A percentile compares a stretch with the other conserved stretches of the same genome.
These are phyloP conservation scores for Prunus kanzakura DNA, from an alignment of 306 rosid species.

Conservation along the genomic window DNA sequence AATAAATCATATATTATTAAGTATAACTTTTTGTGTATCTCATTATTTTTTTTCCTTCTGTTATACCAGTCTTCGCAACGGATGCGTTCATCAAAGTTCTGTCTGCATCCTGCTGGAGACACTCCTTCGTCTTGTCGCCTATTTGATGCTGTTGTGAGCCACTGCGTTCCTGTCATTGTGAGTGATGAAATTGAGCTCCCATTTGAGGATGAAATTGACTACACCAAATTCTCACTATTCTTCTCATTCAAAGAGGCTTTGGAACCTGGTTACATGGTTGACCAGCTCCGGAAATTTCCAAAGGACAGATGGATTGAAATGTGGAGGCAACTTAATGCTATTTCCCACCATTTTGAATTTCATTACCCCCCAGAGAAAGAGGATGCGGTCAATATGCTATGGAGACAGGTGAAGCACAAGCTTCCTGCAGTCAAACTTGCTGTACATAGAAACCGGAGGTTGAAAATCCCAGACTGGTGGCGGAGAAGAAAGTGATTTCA, in stretches of 20 bases:
- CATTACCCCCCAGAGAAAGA: conserved; percentile 77
- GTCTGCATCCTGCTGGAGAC: conserved; percentile 96
- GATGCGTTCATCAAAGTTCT: conserved; percentile 90
- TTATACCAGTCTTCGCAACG: conserved; percentile 71
- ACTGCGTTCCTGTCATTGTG: conserved; percentile 91
- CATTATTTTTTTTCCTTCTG: conserved; percentile 16
- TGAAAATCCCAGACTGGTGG: conserved; percentile 95
- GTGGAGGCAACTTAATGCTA: conserved; percentile 73
- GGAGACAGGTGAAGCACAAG: conserved; percentile 94
- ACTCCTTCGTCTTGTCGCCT: conserved; percentile 98
- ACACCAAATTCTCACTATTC: conserved; percentile 68
- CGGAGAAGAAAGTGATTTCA: conserved; percentile 47
- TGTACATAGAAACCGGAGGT: conserved; percentile 66
- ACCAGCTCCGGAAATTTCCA: conserved; percentile 65
- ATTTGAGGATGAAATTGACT: conserved; percentile 92
- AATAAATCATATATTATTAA: background rate
- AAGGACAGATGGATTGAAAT: conserved; percentile 83
- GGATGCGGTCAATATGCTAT: conserved; percentile 88
- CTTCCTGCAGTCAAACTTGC: conserved; percentile 72
- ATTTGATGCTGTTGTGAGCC: conserved; percentile 95
- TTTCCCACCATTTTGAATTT: conserved; percentile 81
- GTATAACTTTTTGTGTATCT: background rate
- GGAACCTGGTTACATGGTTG: conserved; percentile 71
- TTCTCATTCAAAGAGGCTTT: conserved; percentile 89
- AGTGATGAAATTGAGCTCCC: conserved; percentile 99